Evolutionary conservation across 371 early-diverging fungal genomes (phyloP), one percentile per base, ranked within the genome.

Genomic region (Mucor indicus): DNA sequence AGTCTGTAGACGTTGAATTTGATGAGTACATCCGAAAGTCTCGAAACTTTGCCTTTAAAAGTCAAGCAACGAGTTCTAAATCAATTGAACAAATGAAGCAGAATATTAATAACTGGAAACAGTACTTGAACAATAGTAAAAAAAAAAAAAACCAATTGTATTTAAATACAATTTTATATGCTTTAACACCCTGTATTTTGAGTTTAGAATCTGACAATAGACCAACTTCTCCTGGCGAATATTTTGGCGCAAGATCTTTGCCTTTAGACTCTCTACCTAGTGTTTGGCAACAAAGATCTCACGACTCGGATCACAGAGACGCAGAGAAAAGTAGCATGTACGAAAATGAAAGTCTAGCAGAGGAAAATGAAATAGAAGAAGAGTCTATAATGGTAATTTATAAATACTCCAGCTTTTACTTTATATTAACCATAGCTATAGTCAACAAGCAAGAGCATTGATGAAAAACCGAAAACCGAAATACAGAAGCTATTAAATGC

Each of bases 201-300:
- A 43, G 23, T 1, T 13, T 23, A 21, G 10, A 29, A 15, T 19
- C 11, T 2, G 11, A 53, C 13, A 50, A 51, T 33, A 19, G 51
- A 19, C 17, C 39, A 4, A 44, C 55, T 15, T 65, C 65, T 16
- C 63, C 66, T 5, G 70, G 70, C 0, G 47, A 60, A 15, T 64
- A 65, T 35, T 69, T 65, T 50, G 56, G 49, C n/a, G 63, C 60
- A 32, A 39, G 58, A 16, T 65, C 70, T 12, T 35, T 69, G n/a
- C 65, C 70, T 1, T 38, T 65, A 3, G 27, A 52, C 23, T 54
- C 53, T 6, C 24, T 62, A 4, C 36, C 56, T 30, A 22, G 43
- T 41, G 35, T 56, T 13, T 60, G 60, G 55, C 15, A 41, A 24
- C 39, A 39, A 39, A n/a, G 11, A 19, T 44, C 10, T 17, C 32